phyloP scores from a whole-genome alignment of 805 yeast species.

The Myxozyma neotropica region DNA sequence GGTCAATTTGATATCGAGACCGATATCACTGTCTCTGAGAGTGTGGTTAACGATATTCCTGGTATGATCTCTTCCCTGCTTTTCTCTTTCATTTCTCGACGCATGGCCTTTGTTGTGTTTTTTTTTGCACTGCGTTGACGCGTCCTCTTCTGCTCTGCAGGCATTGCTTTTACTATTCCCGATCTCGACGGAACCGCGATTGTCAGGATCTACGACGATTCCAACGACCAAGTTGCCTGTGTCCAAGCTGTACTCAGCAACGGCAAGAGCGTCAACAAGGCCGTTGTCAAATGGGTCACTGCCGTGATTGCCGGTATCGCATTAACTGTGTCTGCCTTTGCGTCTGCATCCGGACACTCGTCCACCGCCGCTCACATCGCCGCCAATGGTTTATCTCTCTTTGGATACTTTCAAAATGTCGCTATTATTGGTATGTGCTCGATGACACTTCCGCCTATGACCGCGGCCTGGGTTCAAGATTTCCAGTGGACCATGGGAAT shows the following conservation, averaged over 20 bases:
- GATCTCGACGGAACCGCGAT: slow-evolving; percentile 91
- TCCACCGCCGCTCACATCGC: slow-evolving; percentile 96
- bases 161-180: slow-evolving; percentile 84
- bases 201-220: slow-evolving; percentile 62
- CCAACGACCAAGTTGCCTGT: slow-evolving; percentile 66
- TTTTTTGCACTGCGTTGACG: not conserved
- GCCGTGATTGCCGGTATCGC: slow-evolving; percentile 91
- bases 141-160: slow-evolving; percentile 5
- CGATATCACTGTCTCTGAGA: slow-evolving; percentile 48
- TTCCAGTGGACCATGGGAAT: slow-evolving; percentile 97
- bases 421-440: slow-evolving; percentile 96
- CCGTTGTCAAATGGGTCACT: slow-evolving; percentile 92
- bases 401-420: slow-evolving; percentile 89
- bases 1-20: slow-evolving; percentile 80
- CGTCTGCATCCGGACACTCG: slow-evolving; percentile 85
- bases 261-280: slow-evolving; percentile 92
- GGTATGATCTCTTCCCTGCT: too few relatives aligned
- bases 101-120: too few relatives aligned
- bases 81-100: too few relatives aligned
- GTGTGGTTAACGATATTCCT: slow-evolving; percentile 62
- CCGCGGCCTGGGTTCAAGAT: slow-evolving; percentile 97
- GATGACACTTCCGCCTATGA: slow-evolving; percentile 93
- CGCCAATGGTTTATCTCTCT: slow-evolving; percentile 89
- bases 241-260: slow-evolving; percentile 83
- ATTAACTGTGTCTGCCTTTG: slow-evolving; percentile 79